phyloP scores from a whole-genome alignment of 2,329 filamentous ascomycete genomes.

The Colletotrichum abscissum region DNA sequence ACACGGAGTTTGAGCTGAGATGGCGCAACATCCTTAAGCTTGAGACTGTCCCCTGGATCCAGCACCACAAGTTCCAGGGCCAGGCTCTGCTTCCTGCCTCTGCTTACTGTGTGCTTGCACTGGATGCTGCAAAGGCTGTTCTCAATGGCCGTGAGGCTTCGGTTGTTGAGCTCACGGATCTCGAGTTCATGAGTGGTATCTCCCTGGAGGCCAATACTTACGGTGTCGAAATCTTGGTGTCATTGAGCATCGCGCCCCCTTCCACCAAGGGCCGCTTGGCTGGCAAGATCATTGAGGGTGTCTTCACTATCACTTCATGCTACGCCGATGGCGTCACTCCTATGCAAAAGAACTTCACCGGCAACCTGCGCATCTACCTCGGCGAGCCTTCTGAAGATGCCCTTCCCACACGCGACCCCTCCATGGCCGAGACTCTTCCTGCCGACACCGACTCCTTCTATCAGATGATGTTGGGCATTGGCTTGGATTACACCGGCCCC shows the following conservation, averaged over 20 bases:
- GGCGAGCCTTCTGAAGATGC: slow-evolving; percentile 36
- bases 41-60: slow-evolving; percentile 47
- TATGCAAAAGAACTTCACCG: slow-evolving; percentile 36
- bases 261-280: slow-evolving; percentile 30
- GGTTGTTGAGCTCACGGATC: slow-evolving; percentile 45
- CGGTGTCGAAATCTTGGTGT: slow-evolving; percentile 40
- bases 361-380: slow-evolving; percentile 37
- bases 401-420: slow-evolving; percentile 33
- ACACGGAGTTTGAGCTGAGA: slow-evolving; percentile 23
- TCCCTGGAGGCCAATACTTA: slow-evolving; percentile 41
- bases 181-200: slow-evolving; percentile 47
- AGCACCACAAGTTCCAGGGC: slow-evolving; percentile 48
- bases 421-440: slow-evolving; percentile 32
- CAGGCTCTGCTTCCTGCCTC: slow-evolving; percentile 57
- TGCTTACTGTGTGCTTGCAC: slow-evolving; percentile 55
- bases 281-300: slow-evolving; percentile 28
- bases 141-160: slow-evolving; percentile 40
- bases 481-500: slow-evolving; percentile 37
- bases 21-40: slow-evolving; percentile 40
- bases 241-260: slow-evolving; percentile 35
- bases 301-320: slow-evolving; percentile 35
- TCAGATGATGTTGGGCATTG: slow-evolving; percentile 34
- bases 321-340: slow-evolving; percentile 30
- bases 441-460: slow-evolving; percentile 40
- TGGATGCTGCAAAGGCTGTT: slow-evolving; percentile 52